Evolutionary conservation across 1,284 basidiomycete species (phyloP), one percentile per base, ranked within the genome.

Genomic region (Tremellales sp.): DNA sequence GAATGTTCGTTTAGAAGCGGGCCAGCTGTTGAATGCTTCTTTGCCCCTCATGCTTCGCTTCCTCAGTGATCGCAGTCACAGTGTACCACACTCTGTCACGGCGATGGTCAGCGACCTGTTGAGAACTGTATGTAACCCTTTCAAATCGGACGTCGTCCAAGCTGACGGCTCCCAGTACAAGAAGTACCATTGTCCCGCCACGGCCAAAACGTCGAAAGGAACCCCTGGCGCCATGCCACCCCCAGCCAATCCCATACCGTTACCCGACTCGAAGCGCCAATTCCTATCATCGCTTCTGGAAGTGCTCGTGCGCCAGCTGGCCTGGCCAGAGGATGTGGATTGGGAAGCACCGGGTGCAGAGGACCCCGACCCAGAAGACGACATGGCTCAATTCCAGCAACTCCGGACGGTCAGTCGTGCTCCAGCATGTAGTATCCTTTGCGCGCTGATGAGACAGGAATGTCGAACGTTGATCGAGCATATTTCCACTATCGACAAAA

Each of bases 21-120:
- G 81, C 12, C 74, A 74, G 17, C 76, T 88, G 62, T 78, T 93
- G 45, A 78, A 80, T 40, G 82, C 86, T 57, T 77, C 86, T 37
- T 79, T 96, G 23, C 88, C 91, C 1, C 80, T 92, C 19, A 81
- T 92, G 73, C 79, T 98, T 15, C 84, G 84, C 22, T 96, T 97
- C 76, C 79, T 98, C 69, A 85, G 85, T 15, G 94, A 98, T 68
- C 80, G 86, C 23, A 87, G 87, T 60, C 87, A 91, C 56, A 89
- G 92, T 61, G 89, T 88, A 4, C 86, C 85, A 54, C 83, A 84
- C 4, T 87, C 90, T 4, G 79, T 96, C 25, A 88, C 92, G 62
- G 84, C 87, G 8, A 78, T 94, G 51, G 77, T 94, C 6, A 84
- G 85, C 53, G 80, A 81, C 26, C 77, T 94, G 41, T 80, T 97